Evolutionary conservation across 108 stramenopile species (phyloP).

Genomic region (Nannochloropsis gaditana): DNA sequence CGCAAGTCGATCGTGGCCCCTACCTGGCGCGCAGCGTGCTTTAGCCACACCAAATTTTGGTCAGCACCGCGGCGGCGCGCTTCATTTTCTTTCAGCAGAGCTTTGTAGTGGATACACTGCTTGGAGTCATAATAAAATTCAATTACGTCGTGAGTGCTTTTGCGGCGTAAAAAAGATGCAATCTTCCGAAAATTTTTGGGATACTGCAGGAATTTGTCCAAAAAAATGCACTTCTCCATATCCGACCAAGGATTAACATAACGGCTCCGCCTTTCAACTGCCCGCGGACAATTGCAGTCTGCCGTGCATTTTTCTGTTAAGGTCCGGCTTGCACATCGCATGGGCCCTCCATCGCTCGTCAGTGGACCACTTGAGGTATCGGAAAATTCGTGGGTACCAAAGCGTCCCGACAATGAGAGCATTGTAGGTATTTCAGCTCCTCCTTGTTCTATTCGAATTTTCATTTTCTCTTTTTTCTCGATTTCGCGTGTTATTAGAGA

Average conservation of each 20-base stretch:
- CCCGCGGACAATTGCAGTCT: slow-evolving; percentile 46
- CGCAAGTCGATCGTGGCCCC: slow-evolving; percentile 19
- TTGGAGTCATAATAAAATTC: slow-evolving; percentile 85
- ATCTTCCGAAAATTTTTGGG: slow-evolving; percentile 93
- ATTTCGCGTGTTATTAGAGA: slow-evolving; percentile 11
- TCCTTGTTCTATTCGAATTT: not conserved
- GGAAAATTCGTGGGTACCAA: not conserved
- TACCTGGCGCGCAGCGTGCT: not conserved
- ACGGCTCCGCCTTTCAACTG: slow-evolving; percentile 29
- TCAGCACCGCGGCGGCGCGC: slow-evolving; percentile 7
- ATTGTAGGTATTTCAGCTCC: slow-evolving; percentile 7
- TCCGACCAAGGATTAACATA: slow-evolving; percentile 72
- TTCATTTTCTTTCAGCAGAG: slow-evolving; percentile 43
- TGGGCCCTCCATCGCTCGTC: slow-evolving; percentile 22
- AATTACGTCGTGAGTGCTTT: slow-evolving; percentile 78
- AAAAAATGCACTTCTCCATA: slow-evolving; percentile 94
- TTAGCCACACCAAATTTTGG: not conserved
- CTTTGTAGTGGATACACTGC: slow-evolving; percentile 47
- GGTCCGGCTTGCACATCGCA: not conserved
- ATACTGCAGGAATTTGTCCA: slow-evolving; percentile 90
- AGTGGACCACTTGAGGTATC: not conserved
- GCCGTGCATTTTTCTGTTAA: not conserved
- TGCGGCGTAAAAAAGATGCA: slow-evolving; percentile 77
- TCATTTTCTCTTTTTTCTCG: not conserved
- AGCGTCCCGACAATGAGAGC: not conserved